Conservation (phyloP, 371 early-diverging fungal species). For the Mortierella sp. region DNA sequence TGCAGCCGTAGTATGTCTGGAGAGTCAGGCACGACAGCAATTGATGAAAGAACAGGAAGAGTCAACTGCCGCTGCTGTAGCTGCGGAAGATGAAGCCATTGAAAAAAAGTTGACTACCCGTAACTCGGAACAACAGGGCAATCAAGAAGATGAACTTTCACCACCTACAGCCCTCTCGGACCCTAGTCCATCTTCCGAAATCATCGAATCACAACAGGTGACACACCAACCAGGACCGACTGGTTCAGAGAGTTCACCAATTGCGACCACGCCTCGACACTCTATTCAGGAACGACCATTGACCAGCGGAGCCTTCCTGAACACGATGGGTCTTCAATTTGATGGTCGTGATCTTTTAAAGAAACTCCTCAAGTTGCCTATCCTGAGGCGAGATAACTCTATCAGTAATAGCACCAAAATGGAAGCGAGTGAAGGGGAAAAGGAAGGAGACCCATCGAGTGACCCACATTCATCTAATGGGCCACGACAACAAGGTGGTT, state of each 20-base stretch:
- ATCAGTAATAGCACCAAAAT: background rate
- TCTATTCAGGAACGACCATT: no score
- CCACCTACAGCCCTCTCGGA: background rate
- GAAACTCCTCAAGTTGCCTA: no score
- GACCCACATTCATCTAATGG: background rate
- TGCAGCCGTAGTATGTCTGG: conserved; percentile 13
- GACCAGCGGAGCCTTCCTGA: no score
- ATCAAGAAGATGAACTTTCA: background rate
- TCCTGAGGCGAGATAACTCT: no score
- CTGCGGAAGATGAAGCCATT: background rate
- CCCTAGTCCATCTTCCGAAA: no score
- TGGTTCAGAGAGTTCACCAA: no score
- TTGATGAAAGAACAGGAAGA: conserved; percentile 1
- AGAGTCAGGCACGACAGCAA: conserved; percentile 1
- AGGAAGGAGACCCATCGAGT: background rate
- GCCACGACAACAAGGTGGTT: background rate
- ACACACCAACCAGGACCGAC: no score
- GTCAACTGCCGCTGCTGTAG: background rate
- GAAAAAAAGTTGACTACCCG: background rate
- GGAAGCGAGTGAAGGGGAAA: no score
- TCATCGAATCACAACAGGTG: no score
- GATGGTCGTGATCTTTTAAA: no score
- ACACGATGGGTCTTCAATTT: no score
- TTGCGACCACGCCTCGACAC: no score
- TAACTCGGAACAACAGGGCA: background rate